Percentiles rank a stretch among this genome's conserved stretches.
Conservation (phyloP, 2,329 filamentous ascomycete genomes). For the Claviceps sp. region DNA sequence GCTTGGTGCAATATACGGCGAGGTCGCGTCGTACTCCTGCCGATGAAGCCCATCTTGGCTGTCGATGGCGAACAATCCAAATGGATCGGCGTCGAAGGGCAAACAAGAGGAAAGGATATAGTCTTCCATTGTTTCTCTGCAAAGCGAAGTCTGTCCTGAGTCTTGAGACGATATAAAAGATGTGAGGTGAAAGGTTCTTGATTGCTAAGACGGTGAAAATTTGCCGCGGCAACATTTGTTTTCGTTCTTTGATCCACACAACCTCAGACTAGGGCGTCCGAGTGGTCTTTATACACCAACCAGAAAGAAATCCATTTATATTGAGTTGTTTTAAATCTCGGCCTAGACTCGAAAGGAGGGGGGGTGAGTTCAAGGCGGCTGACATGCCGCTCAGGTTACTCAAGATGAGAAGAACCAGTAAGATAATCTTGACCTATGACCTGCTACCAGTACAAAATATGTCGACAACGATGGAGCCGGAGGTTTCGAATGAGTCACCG, state of each 20-base stretch:
- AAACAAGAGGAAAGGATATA: neutral
- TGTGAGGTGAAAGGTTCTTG: too few species aligned
- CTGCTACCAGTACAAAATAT: too few species aligned
- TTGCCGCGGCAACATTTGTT: too few species aligned
- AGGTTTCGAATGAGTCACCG: neutral
- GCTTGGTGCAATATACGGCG: neutral
- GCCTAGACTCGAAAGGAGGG: neutral
- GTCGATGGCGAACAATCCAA: neutral
- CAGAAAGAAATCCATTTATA: neutral
- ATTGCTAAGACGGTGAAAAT: too few species aligned
- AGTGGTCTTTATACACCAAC: neutral
- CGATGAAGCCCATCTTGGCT: neutral
- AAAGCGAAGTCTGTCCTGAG: neutral
- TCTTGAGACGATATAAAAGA: neutral
- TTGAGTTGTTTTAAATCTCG: neutral
- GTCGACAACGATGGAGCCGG: neutral
- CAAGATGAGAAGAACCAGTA: neutral
- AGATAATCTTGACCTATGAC: too few species aligned
- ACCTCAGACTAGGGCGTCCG: neutral
- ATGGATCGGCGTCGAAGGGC: neutral
- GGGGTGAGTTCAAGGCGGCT: slow-evolving; percentile 1
- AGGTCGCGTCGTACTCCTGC: neutral
- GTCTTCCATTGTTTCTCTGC: neutral
- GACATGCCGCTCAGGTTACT: slow-evolving; percentile 1
- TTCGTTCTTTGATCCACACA: neutral